These are phyloP conservation scores for Lactarius deliciosus DNA, from an alignment of 768 basidiomycete species.

Conservation along the genomic window DNA sequence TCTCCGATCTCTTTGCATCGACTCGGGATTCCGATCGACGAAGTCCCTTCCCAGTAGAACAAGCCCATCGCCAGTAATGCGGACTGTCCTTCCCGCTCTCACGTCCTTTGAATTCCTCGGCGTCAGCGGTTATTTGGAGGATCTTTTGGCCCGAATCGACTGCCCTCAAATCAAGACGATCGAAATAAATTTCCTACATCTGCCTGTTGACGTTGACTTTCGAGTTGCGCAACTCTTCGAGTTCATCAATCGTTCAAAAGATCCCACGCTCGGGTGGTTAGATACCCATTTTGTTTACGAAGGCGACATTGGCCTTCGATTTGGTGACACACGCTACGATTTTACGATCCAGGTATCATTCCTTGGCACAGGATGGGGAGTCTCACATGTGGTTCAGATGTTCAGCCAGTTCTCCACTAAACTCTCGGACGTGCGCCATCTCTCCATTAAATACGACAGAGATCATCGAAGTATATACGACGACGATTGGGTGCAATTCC, in stretches of 20 bases:
- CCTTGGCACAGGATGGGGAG: no score
- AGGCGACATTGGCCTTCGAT: no score
- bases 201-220: no score
- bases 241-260: neutral
- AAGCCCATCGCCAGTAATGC: neutral
- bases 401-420: neutral
- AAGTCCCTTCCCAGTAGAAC: no score
- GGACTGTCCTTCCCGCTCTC: neutral
- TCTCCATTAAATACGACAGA: neutral
- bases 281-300: fast-evolving
- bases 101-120: neutral
- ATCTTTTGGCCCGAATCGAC: neutral
- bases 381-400: neutral
- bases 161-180: neutral
- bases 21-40: no score
- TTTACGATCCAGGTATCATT: no score
- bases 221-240: neutral
- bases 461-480: no score
- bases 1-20: no score
- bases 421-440: neutral
- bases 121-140: neutral
- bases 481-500: neutral
- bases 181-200: neutral
- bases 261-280: neutral
- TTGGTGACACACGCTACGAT: neutral